Conservation (phyloP, 345 rosid species). For the Rhodamnia argentea region DNA sequence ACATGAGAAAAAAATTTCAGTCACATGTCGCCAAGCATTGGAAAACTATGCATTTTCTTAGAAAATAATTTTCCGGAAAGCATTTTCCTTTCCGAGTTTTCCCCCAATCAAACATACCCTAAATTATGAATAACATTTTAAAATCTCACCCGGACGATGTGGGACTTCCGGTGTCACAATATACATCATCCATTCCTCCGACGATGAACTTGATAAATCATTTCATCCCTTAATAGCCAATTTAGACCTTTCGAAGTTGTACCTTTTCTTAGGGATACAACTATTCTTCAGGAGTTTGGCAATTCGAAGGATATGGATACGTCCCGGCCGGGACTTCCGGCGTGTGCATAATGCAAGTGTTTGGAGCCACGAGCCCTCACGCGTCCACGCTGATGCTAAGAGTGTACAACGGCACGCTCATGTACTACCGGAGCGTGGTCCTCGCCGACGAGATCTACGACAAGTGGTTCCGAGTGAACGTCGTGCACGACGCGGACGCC, state of each 20-base stretch:
- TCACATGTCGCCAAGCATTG: no score
- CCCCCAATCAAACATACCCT: not conserved
- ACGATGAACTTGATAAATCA: not conserved
- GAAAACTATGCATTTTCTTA: no score
- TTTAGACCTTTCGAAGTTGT: not conserved
- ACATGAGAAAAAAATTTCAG: no score
- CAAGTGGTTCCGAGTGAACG: constrained; percentile 24
- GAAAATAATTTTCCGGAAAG: no score
- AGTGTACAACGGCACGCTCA: constrained; percentile 21
- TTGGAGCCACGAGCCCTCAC: constrained; percentile 11
- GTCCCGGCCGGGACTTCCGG: constrained; percentile 21
- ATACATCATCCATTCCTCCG: not conserved
- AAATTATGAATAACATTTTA: not conserved
- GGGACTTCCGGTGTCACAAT: not conserved
- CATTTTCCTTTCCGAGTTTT: no score
- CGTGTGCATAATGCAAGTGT: constrained; percentile 21
- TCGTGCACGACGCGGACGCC: constrained; percentile 17
- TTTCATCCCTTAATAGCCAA: not conserved
- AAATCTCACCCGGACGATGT: not conserved
- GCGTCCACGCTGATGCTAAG: constrained; percentile 17
- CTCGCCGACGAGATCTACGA: constrained; percentile 7
- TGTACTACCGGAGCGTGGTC: constrained; percentile 8
- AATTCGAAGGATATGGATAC: constrained; percentile 27
- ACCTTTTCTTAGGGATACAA: constrained; percentile 11
- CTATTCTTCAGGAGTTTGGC: constrained; percentile 26